phyloP scores from a whole-genome alignment of 2,329 filamentous ascomycete species.

The Fusarium ambrosium region DNA sequence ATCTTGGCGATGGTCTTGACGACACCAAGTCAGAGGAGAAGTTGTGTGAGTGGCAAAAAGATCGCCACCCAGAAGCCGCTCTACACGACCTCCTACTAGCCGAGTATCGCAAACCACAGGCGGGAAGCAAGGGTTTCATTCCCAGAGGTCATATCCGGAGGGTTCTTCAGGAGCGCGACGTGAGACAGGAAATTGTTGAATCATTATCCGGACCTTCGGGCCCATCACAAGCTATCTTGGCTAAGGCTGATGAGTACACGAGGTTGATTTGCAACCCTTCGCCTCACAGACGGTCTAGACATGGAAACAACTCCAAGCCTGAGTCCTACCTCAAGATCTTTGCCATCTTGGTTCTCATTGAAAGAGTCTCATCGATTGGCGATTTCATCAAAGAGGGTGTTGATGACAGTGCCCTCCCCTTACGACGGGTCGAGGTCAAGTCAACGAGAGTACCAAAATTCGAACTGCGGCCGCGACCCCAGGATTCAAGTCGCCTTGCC shows the following conservation, averaged over 20 bases:
- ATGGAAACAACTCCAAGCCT: not conserved
- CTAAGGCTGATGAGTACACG: not conserved
- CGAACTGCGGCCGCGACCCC: not conserved
- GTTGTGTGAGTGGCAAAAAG: slow-evolving; percentile 4
- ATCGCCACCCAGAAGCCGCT: not conserved
- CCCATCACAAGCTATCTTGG: not conserved
- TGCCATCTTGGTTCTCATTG: slow-evolving; percentile 7
- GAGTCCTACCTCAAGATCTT: slow-evolving; percentile 8
- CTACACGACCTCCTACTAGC: slow-evolving; percentile 12
- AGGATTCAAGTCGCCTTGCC: not conserved
- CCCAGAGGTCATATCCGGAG: slow-evolving; percentile 6
- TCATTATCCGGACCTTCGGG: not conserved
- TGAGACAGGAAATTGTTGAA: not conserved
- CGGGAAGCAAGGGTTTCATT: slow-evolving; percentile 9
- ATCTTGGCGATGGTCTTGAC: not conserved
- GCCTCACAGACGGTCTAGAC: not conserved
- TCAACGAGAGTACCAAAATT: not conserved
- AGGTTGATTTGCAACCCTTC: not conserved
- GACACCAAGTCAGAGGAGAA: not conserved
- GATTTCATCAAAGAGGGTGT: not conserved
- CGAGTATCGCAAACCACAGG: not conserved
- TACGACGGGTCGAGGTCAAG: not conserved
- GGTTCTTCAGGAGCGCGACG: not conserved
- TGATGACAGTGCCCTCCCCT: slow-evolving; percentile 5
- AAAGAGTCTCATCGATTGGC: not conserved